A percentile compares a stretch with the other conserved stretches of the same genome.
Evolutionary conservation across 106 monocot genomes (phyloP).

Genomic region (Acanthochlamys bracteata): DNA sequence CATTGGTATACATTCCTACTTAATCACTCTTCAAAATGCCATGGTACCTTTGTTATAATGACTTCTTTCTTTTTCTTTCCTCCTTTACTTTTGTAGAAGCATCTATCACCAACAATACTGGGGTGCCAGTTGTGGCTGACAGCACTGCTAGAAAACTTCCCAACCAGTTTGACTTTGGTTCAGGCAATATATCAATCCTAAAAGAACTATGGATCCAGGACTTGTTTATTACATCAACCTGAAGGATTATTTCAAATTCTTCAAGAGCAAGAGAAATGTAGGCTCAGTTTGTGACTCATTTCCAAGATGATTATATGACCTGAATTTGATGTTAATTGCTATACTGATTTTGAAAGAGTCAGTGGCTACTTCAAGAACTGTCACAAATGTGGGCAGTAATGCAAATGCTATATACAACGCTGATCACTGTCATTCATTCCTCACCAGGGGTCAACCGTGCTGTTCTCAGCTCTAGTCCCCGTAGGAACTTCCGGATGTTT

Average conservation of each 20-base stretch:
- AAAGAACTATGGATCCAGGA: conserved; percentile 39
- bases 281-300: conserved; percentile 7
- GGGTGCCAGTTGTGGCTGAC: conserved; percentile 41
- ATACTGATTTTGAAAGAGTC: conserved; percentile 34
- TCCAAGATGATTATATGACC: conserved; percentile 3
- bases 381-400: conserved; percentile 49
- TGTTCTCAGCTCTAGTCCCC: conserved; percentile 19
- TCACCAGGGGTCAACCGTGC: conserved; percentile 45
- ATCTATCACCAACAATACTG: conserved; percentile 17
- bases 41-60: background rate
- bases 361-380: conserved; percentile 24
- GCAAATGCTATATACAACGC: conserved; percentile 23
- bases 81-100: conserved; percentile 11
- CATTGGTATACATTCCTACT: too few relatives aligned
- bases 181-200: conserved; percentile 37
- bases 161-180: conserved; percentile 60
- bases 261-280: conserved; percentile 19
- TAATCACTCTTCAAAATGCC: too few relatives aligned
- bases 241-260: conserved; percentile 40
- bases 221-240: conserved; percentile 49
- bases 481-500: conserved; percentile 14
- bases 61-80: too few relatives aligned
- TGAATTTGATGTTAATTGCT: conserved; percentile 49
- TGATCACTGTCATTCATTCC: conserved; percentile 7
- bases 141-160: conserved; percentile 40